These are phyloP conservation scores for Trametes hirsuta DNA, from an alignment of 1,284 basidiomycete genomes.

Conservation along the genomic window DNA sequence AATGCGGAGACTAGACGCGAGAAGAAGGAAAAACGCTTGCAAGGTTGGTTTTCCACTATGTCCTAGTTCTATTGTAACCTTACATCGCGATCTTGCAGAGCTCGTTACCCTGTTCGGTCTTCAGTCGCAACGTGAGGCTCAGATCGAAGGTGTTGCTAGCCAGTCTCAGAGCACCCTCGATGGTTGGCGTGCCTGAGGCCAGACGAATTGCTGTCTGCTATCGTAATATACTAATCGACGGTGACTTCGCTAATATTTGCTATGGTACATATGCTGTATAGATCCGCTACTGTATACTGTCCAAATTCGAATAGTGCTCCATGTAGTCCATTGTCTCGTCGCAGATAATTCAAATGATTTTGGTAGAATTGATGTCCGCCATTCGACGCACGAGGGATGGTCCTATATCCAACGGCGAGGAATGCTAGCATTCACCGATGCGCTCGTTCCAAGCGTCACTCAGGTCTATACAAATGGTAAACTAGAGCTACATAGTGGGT, in stretches of 20 bases:
- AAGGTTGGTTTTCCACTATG: constrained; percentile 45
- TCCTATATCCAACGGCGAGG: too few species aligned
- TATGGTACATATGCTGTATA: neutral
- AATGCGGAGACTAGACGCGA: constrained; percentile 69
- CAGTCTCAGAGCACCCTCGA: constrained; percentile 29
- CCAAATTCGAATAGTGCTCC: too few species aligned
- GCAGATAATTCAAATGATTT: too few species aligned
- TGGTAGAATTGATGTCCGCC: too few species aligned
- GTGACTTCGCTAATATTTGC: neutral
- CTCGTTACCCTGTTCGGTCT: constrained; percentile 28
- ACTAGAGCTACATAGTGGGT: constrained; percentile 5
- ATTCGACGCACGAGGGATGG: too few species aligned
- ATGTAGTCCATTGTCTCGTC: too few species aligned
- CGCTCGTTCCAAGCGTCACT: neutral
- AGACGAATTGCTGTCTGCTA: neutral
- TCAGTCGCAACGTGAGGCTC: constrained; percentile 8
- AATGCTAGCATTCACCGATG: too few species aligned
- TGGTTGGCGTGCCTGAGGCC: constrained; percentile 11
- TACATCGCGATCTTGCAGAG: constrained; percentile 6
- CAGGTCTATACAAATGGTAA: neutral
- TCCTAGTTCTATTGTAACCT: neutral
- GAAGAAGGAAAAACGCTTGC: constrained; percentile 72
- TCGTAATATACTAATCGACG: neutral
- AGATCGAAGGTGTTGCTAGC: neutral
- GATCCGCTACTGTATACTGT: neutral